Conservation (phyloP, 495 filamentous ascomycete genomes). For the Neurospora sp. region DNA sequence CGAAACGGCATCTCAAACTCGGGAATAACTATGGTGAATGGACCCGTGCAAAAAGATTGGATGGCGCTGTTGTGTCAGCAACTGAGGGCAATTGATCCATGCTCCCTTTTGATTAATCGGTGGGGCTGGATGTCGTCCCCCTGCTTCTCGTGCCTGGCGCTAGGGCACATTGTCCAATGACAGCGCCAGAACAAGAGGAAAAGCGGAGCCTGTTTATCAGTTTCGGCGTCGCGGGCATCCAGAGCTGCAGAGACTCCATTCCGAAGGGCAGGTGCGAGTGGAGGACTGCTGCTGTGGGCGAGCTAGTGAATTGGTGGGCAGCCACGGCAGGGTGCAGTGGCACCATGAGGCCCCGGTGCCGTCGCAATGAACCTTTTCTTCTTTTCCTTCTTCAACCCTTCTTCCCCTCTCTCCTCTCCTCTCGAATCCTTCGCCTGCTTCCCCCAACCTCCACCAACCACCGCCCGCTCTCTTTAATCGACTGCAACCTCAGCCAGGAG, state of each 20-base stretch:
- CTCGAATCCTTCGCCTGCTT: not conserved
- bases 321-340: not conserved
- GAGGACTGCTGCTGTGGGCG: not conserved
- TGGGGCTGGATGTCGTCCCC: not conserved
- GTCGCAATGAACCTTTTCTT: not conserved
- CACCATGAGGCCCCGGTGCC: not conserved
- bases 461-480: not conserved
- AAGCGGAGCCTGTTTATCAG: not conserved
- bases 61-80: not conserved
- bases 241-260: not conserved
- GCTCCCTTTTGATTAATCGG: not conserved
- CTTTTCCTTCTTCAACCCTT: not conserved
- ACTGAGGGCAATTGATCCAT: not conserved
- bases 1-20: not conserved
- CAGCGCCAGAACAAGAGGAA: rapidly evolving
- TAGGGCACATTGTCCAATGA: not conserved
- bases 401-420: not conserved
- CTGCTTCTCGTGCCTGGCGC: not conserved
- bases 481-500: not conserved
- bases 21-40: not conserved
- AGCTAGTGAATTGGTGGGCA: not conserved
- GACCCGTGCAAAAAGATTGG: not conserved
- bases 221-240: not conserved
- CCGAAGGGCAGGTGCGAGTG: not conserved
- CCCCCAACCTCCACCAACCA: not conserved